Base-by-base conservation (phyloP, 139 green algal species). In the Coelastrella sp. region DNA sequence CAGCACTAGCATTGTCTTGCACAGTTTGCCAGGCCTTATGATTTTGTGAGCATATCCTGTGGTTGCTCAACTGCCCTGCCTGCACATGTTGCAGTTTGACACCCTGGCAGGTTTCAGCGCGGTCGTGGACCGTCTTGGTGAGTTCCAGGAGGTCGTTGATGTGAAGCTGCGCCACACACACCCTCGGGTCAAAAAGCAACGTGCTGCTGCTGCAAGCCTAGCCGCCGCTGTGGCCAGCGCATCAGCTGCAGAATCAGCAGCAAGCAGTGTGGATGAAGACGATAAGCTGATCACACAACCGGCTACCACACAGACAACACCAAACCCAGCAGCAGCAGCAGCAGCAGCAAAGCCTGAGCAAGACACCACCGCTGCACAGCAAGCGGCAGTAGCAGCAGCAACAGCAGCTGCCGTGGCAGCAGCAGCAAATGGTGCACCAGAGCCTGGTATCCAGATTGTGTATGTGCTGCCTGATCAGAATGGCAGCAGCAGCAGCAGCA, bases 61-160 rank as follows among this genome's bases (percentile, higher is more conserved):
- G 32, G 0, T 47, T 47, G 32, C 32, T 1, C 32, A 47, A 47
- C 32, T 47, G 32, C 32, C 32, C 32, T 47, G 32, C 32, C 0
- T 47, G 32, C 32, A 47, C 17, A 8, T 6, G 4, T 5, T 88
- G 19, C 97, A 99, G 96, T 98, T 99, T 85, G 96, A 99, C 90
- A 84, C 95, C 19, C 92, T 99, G 10, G 96, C 97, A 3, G 94
- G 95, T 59, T 99, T 99, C 94, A 96, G 93, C 23, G 98, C 98
- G 0, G 96, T 99, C 3, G 91, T 99, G 5, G 97, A 99, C 92
- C 96, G 97, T 47, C 91, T 99, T 81, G 97, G 89, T 64, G 81
- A 93, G 73, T 91, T 91, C 68, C 80, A 87, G 23, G 88, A 91
- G 80, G 88, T 88, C 6, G 78, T 87, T 17, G 76, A 80, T 16